Conservation (phyloP, 1,139 yeast genomes). For the Candida gigantensis region DNA sequence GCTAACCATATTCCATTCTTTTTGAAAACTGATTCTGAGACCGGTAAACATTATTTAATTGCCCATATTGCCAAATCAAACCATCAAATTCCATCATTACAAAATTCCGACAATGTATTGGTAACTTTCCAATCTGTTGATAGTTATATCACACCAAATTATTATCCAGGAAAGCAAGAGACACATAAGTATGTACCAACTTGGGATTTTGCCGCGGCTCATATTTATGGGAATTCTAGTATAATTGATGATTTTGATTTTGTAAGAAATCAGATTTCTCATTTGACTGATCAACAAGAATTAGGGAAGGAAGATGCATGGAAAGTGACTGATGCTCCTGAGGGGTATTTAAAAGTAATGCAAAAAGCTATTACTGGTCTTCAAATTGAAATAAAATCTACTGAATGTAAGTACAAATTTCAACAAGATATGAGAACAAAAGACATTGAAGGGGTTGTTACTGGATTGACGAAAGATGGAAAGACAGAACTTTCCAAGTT, state of each 20-base stretch:
- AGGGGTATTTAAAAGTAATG: conserved; percentile 41
- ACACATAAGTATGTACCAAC: conserved; percentile 71
- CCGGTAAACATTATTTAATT: conserved; percentile 44
- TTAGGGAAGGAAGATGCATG: conserved; percentile 43
- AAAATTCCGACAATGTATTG: conserved; percentile 41
- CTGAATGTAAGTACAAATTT: conserved; percentile 61
- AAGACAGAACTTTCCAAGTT: conserved; percentile 22
- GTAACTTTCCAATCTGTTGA: conserved; percentile 57
- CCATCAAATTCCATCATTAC: conserved; percentile 52
- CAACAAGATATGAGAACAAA: conserved; percentile 50
- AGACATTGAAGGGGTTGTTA: conserved; percentile 56
- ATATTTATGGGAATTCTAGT: conserved; percentile 54
- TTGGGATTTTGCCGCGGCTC: conserved; percentile 69
- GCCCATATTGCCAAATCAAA: conserved; percentile 62
- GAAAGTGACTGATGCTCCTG: conserved; percentile 64
- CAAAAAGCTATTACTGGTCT: conserved; percentile 63
- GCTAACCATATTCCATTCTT: conserved; percentile 66
- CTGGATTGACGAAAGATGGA: conserved; percentile 42
- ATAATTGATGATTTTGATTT: conserved; percentile 50
- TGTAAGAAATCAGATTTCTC: conserved; percentile 47
- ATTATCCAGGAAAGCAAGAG: conserved; percentile 58
- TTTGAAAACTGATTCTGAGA: conserved; percentile 34
- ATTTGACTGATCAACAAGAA: conserved; percentile 53
- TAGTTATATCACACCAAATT: conserved; percentile 60
- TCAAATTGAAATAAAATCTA: conserved; percentile 51